Conservation (phyloP, 495 filamentous ascomycete species). For the Neurospora cerealis region DNA sequence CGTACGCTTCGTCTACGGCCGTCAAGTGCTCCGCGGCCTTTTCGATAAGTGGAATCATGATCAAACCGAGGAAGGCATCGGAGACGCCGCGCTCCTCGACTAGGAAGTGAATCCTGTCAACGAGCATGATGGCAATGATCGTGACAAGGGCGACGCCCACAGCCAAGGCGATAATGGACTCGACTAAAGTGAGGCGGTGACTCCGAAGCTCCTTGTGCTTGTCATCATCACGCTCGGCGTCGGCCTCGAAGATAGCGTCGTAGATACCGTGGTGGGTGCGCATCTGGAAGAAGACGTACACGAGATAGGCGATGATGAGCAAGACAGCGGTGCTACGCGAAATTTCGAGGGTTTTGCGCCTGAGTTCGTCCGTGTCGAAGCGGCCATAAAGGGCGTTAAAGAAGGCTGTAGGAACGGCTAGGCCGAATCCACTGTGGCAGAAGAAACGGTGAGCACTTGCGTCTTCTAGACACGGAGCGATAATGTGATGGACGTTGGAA, state of each 20-base stretch:
- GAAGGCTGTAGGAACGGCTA: constrained; percentile 77
- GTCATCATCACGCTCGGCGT: constrained; percentile 64
- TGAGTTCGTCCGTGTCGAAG: neutral
- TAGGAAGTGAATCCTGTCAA: constrained; percentile 67
- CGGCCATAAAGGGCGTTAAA: constrained; percentile 44
- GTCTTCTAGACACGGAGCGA: neutral
- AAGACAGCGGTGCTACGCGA: constrained; percentile 44
- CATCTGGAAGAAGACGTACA: constrained; percentile 74
- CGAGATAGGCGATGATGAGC: constrained; percentile 66
- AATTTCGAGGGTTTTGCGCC: neutral
- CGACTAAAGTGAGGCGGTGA: constrained; percentile 68
- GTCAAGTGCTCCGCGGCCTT: constrained; percentile 88
- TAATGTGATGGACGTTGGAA: neutral
- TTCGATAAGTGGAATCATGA: constrained; percentile 75
- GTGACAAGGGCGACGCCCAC: constrained; percentile 65
- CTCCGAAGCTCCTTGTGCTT: constrained; percentile 51
- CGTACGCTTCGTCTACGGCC: constrained; percentile 85
- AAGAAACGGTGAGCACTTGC: constrained; percentile 5
- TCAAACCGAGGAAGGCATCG: constrained; percentile 73
- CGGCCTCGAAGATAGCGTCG: constrained; percentile 47
- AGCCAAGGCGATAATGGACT: constrained; percentile 57
- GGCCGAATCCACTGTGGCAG: constrained; percentile 50
- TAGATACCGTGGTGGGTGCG: constrained; percentile 76
- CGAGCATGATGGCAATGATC: constrained; percentile 72
- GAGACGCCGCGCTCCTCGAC: constrained; percentile 53